These are phyloP conservation scores for Toxicodendron radicans DNA, from an alignment of 345 rosid genomes.

Conservation along the genomic window DNA sequence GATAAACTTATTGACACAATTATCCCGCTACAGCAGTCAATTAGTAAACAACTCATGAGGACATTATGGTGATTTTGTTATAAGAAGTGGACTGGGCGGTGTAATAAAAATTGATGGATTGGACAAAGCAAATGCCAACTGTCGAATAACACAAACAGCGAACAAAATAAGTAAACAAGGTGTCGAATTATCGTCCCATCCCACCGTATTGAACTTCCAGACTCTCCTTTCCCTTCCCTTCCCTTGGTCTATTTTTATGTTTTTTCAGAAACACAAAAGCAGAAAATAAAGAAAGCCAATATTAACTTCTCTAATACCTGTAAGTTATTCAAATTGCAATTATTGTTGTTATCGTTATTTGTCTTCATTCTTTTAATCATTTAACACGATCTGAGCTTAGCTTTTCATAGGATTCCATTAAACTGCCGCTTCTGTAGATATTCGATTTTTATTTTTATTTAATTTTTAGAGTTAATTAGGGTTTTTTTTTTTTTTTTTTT, in stretches of 20 bases:
- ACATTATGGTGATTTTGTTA: background rate
- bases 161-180: conserved; percentile 3
- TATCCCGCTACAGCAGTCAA: background rate
- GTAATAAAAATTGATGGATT: conserved; percentile 3
- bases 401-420: background rate
- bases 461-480: background rate
- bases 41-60: background rate
- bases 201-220: background rate
- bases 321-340: conserved; percentile 17
- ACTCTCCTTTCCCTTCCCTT: conserved; percentile 2
- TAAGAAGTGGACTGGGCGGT: background rate
- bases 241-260: background rate
- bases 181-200: background rate
- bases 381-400: conserved; percentile 6
- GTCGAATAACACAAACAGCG: background rate
- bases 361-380: background rate
- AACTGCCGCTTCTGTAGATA: too few species aligned
- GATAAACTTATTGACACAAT: too few species aligned
- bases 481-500: background rate
- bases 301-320: background rate
- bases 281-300: background rate
- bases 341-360: background rate
- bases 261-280: background rate
- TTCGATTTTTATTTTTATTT: background rate
- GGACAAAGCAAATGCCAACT: conserved; percentile 27